Percentiles rank a stretch among this genome's conserved stretches.
These are phyloP conservation scores for Termitomyces sp. DNA, from an alignment of 768 basidiomycete genomes.

Conservation along the genomic window DNA sequence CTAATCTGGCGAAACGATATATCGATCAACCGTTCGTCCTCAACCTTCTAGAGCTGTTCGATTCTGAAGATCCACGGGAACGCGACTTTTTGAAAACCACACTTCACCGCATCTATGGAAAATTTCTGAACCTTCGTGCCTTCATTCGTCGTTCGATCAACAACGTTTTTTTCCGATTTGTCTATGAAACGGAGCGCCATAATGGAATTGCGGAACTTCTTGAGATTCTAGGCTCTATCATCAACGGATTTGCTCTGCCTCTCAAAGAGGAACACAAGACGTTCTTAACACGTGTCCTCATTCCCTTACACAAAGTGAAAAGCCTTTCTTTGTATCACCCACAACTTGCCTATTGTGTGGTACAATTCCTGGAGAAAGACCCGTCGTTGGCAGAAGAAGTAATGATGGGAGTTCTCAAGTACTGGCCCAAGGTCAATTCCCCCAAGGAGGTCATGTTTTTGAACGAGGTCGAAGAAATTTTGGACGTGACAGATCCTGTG, in stretches of 20 bases:
- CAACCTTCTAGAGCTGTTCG: constrained; percentile 95
- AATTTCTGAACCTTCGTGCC: constrained; percentile 97
- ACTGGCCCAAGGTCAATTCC: constrained; percentile 99
- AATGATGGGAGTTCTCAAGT: constrained; percentile 92
- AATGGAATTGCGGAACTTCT: constrained; percentile 98
- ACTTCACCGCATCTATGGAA: constrained; percentile 97
- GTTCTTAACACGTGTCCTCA: constrained; percentile 89
- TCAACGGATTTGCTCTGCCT: constrained; percentile 97
- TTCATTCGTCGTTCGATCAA: constrained; percentile 99
- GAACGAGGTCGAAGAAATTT: constrained; percentile 97
- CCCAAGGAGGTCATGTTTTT: constrained; percentile 99
- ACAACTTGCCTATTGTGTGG: constrained; percentile 98
- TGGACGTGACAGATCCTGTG: constrained; percentile 95
- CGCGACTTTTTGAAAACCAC: constrained; percentile 99
- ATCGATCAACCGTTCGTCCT: constrained; percentile 96
- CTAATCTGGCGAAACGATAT: constrained; percentile 94
- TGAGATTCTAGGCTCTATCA: constrained; percentile 98
- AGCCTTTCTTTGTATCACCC: constrained; percentile 97
- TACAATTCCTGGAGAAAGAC: constrained; percentile 98
- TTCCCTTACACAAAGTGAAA: constrained; percentile 98
- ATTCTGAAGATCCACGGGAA: constrained; percentile 97
- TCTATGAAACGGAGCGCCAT: constrained; percentile 98
- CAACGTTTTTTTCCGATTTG: constrained; percentile 98
- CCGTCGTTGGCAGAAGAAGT: constrained; percentile 90
- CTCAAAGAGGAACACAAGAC: constrained; percentile 99